These are phyloP conservation scores for Aspergillus neoniger DNA, from an alignment of 2,329 filamentous ascomycete genomes.

Conservation along the genomic window DNA sequence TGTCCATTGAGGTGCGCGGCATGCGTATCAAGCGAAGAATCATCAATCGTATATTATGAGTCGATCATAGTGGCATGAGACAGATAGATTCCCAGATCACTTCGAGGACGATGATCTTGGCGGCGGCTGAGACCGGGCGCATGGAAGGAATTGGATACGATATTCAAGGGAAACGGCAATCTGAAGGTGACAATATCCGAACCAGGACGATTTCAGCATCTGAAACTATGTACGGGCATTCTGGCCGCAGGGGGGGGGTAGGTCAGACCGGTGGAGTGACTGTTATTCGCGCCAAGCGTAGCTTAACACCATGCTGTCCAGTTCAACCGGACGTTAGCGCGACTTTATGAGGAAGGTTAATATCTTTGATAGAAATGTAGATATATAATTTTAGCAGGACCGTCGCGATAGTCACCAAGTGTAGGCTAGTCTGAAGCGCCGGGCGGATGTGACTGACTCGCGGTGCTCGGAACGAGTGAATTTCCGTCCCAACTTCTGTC, in stretches of 20 bases:
- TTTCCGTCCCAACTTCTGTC: too few species aligned
- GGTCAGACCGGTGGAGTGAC: too few species aligned
- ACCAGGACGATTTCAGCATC: neutral
- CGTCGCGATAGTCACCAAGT: conserved; percentile 38
- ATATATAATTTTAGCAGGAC: neutral
- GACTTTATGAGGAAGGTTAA: conserved; percentile 6
- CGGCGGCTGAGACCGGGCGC: conserved; percentile 67
- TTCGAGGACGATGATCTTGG: conserved; percentile 66
- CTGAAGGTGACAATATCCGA: neutral
- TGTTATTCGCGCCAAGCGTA: conserved; percentile 66
- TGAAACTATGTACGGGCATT: conserved; percentile 35
- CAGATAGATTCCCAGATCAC: conserved; percentile 59
- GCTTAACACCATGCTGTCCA: conserved; percentile 74
- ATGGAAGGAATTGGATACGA: conserved; percentile 73
- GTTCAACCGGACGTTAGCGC: conserved; percentile 11
- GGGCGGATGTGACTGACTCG: conserved; percentile 51
- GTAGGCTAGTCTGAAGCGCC: conserved; percentile 48
- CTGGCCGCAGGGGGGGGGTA: conserved; percentile 48
- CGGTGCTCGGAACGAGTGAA: conserved; percentile 58
- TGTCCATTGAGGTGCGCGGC: conserved; percentile 63
- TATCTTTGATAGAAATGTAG: conserved; percentile 4
- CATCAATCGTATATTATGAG: conserved; percentile 51
- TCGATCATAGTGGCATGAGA: conserved; percentile 72
- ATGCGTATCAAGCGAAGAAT: conserved; percentile 41
- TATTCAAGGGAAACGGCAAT: conserved; percentile 64